Evolutionary conservation across 345 rosid species (phyloP).

Genomic region (Tarenaya hassleriana): DNA sequence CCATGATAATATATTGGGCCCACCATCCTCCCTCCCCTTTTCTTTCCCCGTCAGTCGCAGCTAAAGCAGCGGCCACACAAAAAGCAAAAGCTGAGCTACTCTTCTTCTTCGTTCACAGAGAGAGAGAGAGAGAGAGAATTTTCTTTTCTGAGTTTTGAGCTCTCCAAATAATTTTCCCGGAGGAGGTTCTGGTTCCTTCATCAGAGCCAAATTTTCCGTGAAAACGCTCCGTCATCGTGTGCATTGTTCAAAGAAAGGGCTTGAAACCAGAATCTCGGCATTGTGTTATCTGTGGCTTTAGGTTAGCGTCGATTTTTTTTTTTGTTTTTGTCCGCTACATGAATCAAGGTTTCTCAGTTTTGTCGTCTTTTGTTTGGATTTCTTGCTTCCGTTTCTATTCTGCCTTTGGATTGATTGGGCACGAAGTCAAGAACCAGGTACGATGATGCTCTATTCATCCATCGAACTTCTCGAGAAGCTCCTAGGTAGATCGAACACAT

Average conservation of each 20-base stretch:
- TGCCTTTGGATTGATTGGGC: conserved; percentile 3
- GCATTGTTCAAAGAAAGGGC: conserved; percentile 20
- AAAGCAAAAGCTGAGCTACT: conserved; percentile 29
- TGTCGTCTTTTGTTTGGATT: conserved; percentile 25
- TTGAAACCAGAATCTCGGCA: conserved; percentile 9
- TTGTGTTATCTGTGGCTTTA: conserved; percentile 1
- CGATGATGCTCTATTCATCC: conserved; percentile 9
- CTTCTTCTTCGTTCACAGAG: conserved; percentile 19
- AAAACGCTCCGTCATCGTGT: conserved; percentile 14
- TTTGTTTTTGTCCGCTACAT: neutral
- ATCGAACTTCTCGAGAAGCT: conserved; percentile 2
- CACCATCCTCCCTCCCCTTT: conserved; percentile 24
- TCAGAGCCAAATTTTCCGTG: conserved; percentile 16
- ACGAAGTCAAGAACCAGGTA: conserved; percentile 5
- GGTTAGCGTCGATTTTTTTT: conserved; percentile 12
- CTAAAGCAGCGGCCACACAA: conserved; percentile 26
- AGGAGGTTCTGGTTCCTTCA: neutral
- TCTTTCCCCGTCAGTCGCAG: conserved; percentile 23
- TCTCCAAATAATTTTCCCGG: conserved; percentile 5
- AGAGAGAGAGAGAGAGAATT: conserved; percentile 13
- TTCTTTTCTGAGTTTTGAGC: neutral
- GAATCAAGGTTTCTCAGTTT: conserved; percentile 1
- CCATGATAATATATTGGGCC: conserved; percentile 15
- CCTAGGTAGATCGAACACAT: conserved; percentile 5
- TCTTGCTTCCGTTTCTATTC: neutral